A percentile compares a stretch with the other conserved stretches of the same genome.
Conservation (phyloP, 2,329 filamentous ascomycete genomes). For the Aspergillus costaricaensis region DNA sequence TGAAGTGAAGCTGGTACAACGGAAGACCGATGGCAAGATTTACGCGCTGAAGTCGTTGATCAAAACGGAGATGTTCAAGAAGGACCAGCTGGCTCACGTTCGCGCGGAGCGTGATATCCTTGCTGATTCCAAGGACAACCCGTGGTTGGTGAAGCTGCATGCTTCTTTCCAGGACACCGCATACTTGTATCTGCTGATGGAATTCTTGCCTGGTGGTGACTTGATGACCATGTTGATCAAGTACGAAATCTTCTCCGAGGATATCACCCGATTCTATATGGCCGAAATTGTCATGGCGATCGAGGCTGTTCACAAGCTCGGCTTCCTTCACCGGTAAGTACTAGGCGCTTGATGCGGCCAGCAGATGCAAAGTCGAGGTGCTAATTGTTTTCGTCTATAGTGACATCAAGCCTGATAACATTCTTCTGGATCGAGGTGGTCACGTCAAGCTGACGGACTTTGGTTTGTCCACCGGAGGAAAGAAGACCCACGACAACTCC, state of each 20-base stretch:
- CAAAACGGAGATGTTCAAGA: slow-evolving; percentile 99
- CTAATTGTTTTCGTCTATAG: slow-evolving; percentile 47
- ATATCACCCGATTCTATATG: slow-evolving; percentile 99
- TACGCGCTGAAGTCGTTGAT: slow-evolving; percentile 98
- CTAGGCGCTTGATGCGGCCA: neutral
- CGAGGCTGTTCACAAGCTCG: slow-evolving; percentile 95
- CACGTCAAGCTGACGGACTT: slow-evolving; percentile 99
- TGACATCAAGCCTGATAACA: slow-evolving; percentile 99
- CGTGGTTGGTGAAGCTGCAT: slow-evolving; percentile 98
- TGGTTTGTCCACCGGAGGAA: slow-evolving; percentile 94
- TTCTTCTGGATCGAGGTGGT: slow-evolving; percentile 88
- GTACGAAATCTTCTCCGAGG: slow-evolving; percentile 98
- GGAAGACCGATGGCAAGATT: slow-evolving; percentile 93
- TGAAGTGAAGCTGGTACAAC: slow-evolving; percentile 95
- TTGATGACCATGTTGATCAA: slow-evolving; percentile 99
- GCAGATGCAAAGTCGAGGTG: neutral
- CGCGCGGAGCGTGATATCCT: slow-evolving; percentile 96
- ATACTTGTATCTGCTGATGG: slow-evolving; percentile 99
- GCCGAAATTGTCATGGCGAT: slow-evolving; percentile 98
- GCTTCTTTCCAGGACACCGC: slow-evolving; percentile 97
- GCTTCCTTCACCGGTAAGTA: slow-evolving; percentile 93
- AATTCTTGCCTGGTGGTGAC: slow-evolving; percentile 96
- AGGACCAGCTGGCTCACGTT: slow-evolving; percentile 95
- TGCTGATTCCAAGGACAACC: slow-evolving; percentile 92
- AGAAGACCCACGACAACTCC: slow-evolving; percentile 95